Conservation (phyloP, 129 eudicot genomes). For the Oenanthe sinensis region DNA sequence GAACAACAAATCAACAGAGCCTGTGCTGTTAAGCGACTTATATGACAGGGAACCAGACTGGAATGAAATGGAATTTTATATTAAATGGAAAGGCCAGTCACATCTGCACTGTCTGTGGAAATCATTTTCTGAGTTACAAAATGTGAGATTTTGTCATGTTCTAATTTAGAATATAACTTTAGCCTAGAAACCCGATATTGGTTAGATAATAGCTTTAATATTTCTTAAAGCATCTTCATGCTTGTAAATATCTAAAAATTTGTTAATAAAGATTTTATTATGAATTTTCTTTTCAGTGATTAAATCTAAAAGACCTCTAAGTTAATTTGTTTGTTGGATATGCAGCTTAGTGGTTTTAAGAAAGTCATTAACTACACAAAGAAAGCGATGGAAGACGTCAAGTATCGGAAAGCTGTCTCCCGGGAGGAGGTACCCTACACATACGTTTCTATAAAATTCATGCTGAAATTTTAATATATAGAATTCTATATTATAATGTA, state of each 20-base stretch:
- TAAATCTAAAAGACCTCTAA: background rate
- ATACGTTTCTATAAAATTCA: background rate
- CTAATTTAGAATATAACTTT: background rate
- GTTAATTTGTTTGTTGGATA: slow-evolving; percentile 11
- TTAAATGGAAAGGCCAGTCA: slow-evolving; percentile 99
- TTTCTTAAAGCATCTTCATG: background rate
- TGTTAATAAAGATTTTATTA: background rate
- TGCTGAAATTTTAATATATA: background rate
- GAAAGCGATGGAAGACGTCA: slow-evolving; percentile 80
- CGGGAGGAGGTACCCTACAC: slow-evolving; percentile 80
- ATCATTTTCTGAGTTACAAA: slow-evolving; percentile 75
- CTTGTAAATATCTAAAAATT: background rate
- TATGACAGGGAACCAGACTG: slow-evolving; percentile 87
- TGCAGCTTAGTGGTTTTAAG: slow-evolving; percentile 95
- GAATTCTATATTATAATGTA: background rate
- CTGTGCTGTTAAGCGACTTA: slow-evolving; percentile 60
- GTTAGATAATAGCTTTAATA: background rate
- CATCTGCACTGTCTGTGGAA: slow-evolving; percentile 98
- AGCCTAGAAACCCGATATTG: background rate
- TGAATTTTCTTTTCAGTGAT: background rate
- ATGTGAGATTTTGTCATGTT: slow-evolving; percentile 35
- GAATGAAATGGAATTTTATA: slow-evolving; percentile 74
- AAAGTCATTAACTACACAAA: slow-evolving; percentile 92
- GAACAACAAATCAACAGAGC: slow-evolving; percentile 63
- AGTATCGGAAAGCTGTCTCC: slow-evolving; percentile 69